Evolutionary conservation across 2,329 filamentous ascomycete genomes (phyloP), one percentile per base, ranked within the genome.

Genomic region (Aureobasidium sp.): DNA sequence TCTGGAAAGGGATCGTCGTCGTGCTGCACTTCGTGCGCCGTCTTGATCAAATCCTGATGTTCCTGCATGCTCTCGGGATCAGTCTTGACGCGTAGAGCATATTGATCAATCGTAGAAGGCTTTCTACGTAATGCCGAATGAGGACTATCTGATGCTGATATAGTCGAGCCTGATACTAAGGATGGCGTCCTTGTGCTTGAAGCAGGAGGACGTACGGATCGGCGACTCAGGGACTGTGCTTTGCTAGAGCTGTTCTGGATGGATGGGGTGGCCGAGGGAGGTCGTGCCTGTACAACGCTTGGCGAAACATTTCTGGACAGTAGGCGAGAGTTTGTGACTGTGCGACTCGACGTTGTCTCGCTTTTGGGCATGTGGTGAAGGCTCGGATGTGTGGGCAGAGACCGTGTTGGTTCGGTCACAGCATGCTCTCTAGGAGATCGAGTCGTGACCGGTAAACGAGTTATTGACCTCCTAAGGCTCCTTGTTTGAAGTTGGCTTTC

Each of bases 91-190:
- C 47, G 41, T 2, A 53, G 64, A 48, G 67, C 69, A 67, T 75
- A 74, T 64, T 67, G 71, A 52, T 77, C 75, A 65, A 79, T 74
- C 22, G 69, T 76, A 5, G 77, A 78, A 41, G 75, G 73, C 65
- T 79, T 79, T 53, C 76, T 74, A 57, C 76, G 72, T 45, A 80
- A 66, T n/a, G 73, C 70, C 67, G 76, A 76, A 57, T 73, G 70
- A 47, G 78, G 77, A 64, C 77, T 79, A 56, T 79, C 78, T 45
- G 74, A 70, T 5, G 76, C 78, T 27, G 77, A 80, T 41, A 72
- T 73, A 36, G 78, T 79, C 22, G 78, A 79, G 37, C 76, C 78
- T 53, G 78, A 80, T 37, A 76, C 74, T 22, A 79, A 73, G n/a
- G 78, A 80, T 17, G 78, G 78, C 17, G 78, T 79, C 49, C 72